These are phyloP conservation scores for Suillus subaureus DNA, from an alignment of 768 basidiomycete species.

Conservation along the genomic window DNA sequence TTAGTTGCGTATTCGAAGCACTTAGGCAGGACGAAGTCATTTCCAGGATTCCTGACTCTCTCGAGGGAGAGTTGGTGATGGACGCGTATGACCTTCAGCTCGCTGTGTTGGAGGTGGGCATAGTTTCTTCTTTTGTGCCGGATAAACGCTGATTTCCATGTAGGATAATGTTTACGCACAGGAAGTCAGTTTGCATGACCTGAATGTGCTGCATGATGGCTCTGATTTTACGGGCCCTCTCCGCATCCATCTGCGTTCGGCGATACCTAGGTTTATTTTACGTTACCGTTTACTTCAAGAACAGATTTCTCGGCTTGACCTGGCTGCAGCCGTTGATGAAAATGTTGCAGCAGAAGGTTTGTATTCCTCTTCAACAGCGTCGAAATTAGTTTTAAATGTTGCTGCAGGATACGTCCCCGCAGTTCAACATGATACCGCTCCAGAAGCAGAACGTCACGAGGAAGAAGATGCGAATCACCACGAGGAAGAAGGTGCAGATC, in stretches of 20 bases:
- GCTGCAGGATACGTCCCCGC: not conserved
- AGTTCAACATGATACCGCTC: conserved; percentile 12
- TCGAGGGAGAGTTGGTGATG: conserved; percentile 64
- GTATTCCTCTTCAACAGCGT: not conserved
- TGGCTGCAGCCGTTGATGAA: conserved; percentile 21
- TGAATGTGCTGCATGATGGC: conserved; percentile 70
- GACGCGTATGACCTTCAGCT: conserved; percentile 74
- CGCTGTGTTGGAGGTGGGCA: conserved; percentile 61
- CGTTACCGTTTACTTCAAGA: conserved; percentile 68
- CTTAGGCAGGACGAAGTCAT: conserved; percentile 65
- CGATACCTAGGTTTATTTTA: conserved; percentile 61
- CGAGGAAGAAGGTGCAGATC: not conserved
- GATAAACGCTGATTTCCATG: conserved; percentile 10
- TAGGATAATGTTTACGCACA: conserved; percentile 73
- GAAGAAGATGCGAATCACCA: conserved; percentile 1
- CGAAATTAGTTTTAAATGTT: not conserved
- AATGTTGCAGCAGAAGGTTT: conserved; percentile 26
- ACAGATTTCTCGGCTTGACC: conserved; percentile 46
- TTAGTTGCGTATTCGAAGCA: conserved; percentile 70
- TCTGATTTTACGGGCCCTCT: conserved; percentile 63
- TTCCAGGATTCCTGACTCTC: conserved; percentile 44
- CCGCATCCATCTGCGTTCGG: conserved; percentile 53
- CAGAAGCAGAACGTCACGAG: conserved; percentile 7
- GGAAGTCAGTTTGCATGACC: conserved; percentile 71
- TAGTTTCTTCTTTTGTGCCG: not conserved